These are phyloP conservation scores for Sporothrix pseudoabietina DNA, from an alignment of 2,329 filamentous ascomycete species.

Conservation along the genomic window DNA sequence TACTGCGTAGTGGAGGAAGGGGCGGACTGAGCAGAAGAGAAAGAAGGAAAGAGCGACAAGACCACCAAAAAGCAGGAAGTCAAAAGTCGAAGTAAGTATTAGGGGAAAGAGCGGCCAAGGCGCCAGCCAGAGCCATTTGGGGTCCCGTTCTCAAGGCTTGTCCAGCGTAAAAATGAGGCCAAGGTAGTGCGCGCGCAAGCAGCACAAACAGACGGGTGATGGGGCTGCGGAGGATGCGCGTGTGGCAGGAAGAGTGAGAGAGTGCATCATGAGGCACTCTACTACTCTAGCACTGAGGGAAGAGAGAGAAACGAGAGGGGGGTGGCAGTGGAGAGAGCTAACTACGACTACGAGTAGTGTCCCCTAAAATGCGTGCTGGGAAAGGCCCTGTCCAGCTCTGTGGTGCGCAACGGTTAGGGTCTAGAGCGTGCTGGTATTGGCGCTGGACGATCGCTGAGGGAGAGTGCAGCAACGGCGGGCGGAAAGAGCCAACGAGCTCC, in stretches of 20 bases:
- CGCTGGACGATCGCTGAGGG: slow-evolving; percentile 9
- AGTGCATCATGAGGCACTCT: no score
- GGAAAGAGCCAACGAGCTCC: slow-evolving; percentile 19
- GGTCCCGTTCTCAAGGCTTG: neutral
- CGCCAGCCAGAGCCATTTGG: neutral
- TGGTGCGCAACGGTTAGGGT: slow-evolving; percentile 19
- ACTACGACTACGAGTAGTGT: neutral
- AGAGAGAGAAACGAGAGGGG: slow-evolving; percentile 1
- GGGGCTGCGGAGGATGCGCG: slow-evolving; percentile 4
- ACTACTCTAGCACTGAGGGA: neutral
- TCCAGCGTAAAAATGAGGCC: neutral
- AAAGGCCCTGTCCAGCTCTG: neutral
- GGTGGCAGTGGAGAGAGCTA: neutral
- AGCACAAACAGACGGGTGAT: slow-evolving; percentile 5
- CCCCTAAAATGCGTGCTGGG: neutral
- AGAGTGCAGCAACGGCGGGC: slow-evolving; percentile 3
- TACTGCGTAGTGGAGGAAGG: neutral
- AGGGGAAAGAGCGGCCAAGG: neutral
- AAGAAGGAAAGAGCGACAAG: slow-evolving; percentile 3
- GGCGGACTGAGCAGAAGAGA: slow-evolving; percentile 3
- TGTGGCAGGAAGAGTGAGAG: neutral
- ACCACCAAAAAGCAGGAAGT: neutral
- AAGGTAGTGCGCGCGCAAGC: neutral
- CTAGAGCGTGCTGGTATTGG: slow-evolving; percentile 10
- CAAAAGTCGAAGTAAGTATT: neutral